Evolutionary conservation across 163 green algal genomes (phyloP), one percentile per base, ranked within the genome.

Genomic region (Scenedesmus sp.): DNA sequence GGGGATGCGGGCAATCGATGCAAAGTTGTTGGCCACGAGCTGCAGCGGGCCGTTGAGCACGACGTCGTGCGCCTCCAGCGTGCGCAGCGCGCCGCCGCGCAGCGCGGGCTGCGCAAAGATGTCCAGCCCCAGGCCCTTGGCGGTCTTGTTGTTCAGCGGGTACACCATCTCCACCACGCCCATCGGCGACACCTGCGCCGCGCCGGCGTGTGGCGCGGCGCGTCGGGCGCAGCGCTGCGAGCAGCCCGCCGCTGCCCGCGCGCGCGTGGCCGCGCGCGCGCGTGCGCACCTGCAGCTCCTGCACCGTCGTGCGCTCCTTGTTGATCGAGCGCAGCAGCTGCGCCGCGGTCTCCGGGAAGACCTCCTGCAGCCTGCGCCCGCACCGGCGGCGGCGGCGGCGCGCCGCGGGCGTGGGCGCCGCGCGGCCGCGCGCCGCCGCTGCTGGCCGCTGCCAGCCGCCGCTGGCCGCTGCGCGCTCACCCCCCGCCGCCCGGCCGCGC

Each of bases 211-310:
- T n/a, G n/a, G n/a, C n/a, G n/a, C n/a, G n/a, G n/a, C n/a, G n/a
- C n/a, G n/a, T n/a, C n/a, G n/a, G n/a, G n/a, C n/a, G n/a, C n/a
- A n/a, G n/a, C n/a, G n/a, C n/a, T n/a, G n/a, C n/a, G n/a, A n/a
- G n/a, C n/a, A n/a, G n/a, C n/a, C n/a, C n/a, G n/a, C n/a, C n/a
- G n/a, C n/a, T n/a, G n/a, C n/a, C n/a, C n/a, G n/a, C n/a, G n/a
- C n/a, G n/a, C n/a, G n/a, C n/a, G n/a, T n/a, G n/a, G n/a, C n/a
- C n/a, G n/a, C n/a, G n/a, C n/a, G n/a, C n/a, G n/a, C n/a, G n/a
- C n/a, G n/a, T n/a, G n/a, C n/a, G n/a, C n/a, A n/a, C n/a, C 39
- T 81, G 73, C 47, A 81, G 60, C 50, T 81, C 73, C 73, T 81
- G 73, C 34, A 81, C 58, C 2, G 58, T n/a, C 31, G 1, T n/a